These are phyloP conservation scores for Alternaria angustiovoidea DNA, from an alignment of 2,329 filamentous ascomycete genomes.

Conservation along the genomic window DNA sequence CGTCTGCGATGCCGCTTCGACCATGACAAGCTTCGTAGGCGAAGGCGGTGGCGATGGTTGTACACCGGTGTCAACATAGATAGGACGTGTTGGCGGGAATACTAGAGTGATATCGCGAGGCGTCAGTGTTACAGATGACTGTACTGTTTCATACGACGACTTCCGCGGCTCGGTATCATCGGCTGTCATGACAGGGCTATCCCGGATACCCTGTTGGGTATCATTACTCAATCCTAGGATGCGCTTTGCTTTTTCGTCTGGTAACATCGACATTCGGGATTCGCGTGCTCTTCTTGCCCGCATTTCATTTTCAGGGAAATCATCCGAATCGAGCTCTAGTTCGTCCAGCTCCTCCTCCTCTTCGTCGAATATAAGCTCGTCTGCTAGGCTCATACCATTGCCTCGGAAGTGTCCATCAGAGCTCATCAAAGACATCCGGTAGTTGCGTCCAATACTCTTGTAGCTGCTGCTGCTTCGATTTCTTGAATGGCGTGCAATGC, in stretches of 20 bases:
- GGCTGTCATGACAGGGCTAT: slow-evolving; percentile 22
- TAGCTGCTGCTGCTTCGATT: slow-evolving; percentile 62
- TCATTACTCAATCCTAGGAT: slow-evolving; percentile 53
- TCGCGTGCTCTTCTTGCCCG: slow-evolving; percentile 50
- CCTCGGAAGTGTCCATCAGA: slow-evolving; percentile 62
- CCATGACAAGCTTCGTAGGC: slow-evolving; percentile 58
- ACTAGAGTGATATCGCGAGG: slow-evolving; percentile 41
- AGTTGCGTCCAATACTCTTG: slow-evolving; percentile 61
- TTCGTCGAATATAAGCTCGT: slow-evolving; percentile 87
- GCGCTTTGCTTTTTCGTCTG: slow-evolving; percentile 57
- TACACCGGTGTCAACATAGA: slow-evolving; percentile 77
- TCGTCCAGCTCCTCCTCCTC: slow-evolving; percentile 68
- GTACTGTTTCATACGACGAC: slow-evolving; percentile 28
- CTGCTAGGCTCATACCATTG: slow-evolving; percentile 80
- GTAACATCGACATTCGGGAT: slow-evolving; percentile 52
- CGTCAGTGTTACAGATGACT: slow-evolving; percentile 33
- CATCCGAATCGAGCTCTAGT: slow-evolving; percentile 72
- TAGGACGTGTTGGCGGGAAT: slow-evolving; percentile 46
- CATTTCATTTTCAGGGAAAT: slow-evolving; percentile 56
- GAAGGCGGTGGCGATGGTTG: slow-evolving; percentile 87
- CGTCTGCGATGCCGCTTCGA: slow-evolving; percentile 34
- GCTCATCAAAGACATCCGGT: slow-evolving; percentile 75
- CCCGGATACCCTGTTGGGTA: slow-evolving; percentile 33
- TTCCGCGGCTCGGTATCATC: slow-evolving; percentile 39
- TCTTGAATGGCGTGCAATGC: slow-evolving; percentile 64